Percentiles rank a stretch among this genome's conserved stretches.
Evolutionary conservation across 257 asterid species (phyloP).

Genomic region (Nicotiana paniculata): DNA sequence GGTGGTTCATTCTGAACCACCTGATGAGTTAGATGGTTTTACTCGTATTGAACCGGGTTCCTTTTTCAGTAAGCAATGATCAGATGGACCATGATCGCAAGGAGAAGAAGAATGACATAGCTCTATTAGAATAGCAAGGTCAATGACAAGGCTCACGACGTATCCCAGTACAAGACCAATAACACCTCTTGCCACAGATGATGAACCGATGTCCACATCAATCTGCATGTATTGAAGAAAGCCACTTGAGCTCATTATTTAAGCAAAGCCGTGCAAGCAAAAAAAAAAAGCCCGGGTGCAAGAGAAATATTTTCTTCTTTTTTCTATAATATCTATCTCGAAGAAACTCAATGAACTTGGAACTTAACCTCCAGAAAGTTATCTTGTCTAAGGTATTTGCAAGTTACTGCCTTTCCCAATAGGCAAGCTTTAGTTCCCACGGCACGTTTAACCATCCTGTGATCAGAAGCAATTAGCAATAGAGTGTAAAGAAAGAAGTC

Average conservation of each 20-base stretch:
- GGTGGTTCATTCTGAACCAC: background rate
- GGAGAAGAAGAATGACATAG: slow-evolving; percentile 27
- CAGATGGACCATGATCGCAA: background rate
- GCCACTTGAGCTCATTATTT: background rate
- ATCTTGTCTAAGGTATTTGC: slow-evolving; percentile 88
- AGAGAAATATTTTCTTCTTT: background rate
- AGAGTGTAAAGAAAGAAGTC: background rate
- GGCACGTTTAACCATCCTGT: slow-evolving; percentile 99
- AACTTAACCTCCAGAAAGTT: slow-evolving; percentile 87
- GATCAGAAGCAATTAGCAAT: background rate
- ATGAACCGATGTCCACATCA: slow-evolving; percentile 96
- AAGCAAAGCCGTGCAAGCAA: background rate
- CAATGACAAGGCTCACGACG: slow-evolving; percentile 82
- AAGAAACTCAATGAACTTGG: background rate
- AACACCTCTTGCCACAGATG: slow-evolving; percentile 95
- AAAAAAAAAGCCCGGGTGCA: background rate
- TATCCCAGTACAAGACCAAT: slow-evolving; percentile 93
- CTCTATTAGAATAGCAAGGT: slow-evolving; percentile 90
- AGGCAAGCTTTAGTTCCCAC: slow-evolving; percentile 98
- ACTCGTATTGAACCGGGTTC: background rate
- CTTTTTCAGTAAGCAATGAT: background rate
- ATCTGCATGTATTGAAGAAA: slow-evolving; percentile 45
- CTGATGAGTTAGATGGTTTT: background rate
- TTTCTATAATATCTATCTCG: too few relatives aligned
- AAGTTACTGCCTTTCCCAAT: slow-evolving; percentile 92